phyloP scores from a whole-genome alignment of 345 rosid species.

The Ceriops zippeliana region DNA sequence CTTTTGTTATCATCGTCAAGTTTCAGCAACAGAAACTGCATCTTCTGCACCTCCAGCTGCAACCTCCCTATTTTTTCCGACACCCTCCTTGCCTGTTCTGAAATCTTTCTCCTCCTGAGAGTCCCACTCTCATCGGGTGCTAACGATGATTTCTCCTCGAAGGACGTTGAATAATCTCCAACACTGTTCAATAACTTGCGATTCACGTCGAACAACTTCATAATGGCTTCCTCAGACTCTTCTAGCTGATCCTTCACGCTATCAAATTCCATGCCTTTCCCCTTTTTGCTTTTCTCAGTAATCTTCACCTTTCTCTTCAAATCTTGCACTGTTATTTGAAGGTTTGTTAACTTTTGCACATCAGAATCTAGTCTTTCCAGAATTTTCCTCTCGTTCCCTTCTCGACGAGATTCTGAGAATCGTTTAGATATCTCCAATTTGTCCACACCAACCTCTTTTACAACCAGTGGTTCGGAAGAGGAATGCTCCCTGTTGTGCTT shows the following conservation, averaged over 20 bases:
- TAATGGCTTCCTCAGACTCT: slow-evolving; percentile 70
- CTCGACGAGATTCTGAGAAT: slow-evolving; percentile 52
- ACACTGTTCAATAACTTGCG: slow-evolving; percentile 50
- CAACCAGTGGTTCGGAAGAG: slow-evolving; percentile 56
- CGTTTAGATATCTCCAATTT: slow-evolving; percentile 63
- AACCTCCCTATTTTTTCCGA: slow-evolving; percentile 84
- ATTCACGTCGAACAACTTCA: slow-evolving; percentile 55
- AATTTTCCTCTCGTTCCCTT: slow-evolving; percentile 57
- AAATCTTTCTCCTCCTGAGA: slow-evolving; percentile 42
- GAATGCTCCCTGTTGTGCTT: slow-evolving; percentile 38
- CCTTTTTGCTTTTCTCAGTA: slow-evolving; percentile 56
- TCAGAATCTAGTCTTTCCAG: slow-evolving; percentile 92
- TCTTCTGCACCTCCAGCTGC: slow-evolving; percentile 88
- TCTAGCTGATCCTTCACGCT: slow-evolving; percentile 68
- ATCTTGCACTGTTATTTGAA: slow-evolving; percentile 78
- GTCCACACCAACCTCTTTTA: slow-evolving; percentile 72
- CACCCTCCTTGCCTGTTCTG: slow-evolving; percentile 78
- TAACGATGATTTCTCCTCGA: slow-evolving; percentile 38
- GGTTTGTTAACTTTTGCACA: slow-evolving; percentile 73
- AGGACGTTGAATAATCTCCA: slow-evolving; percentile 41
- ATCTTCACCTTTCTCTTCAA: slow-evolving; percentile 66
- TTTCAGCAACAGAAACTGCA: slow-evolving; percentile 73
- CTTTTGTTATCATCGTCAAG: slow-evolving; percentile 63
- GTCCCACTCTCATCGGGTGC: slow-evolving; percentile 48
- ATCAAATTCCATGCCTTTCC: slow-evolving; percentile 64